Percentiles rank a stretch among this genome's conserved stretches.
Evolutionary conservation across 1,284 basidiomycete species (phyloP).

Genomic region (Ceratobasidium sp.): DNA sequence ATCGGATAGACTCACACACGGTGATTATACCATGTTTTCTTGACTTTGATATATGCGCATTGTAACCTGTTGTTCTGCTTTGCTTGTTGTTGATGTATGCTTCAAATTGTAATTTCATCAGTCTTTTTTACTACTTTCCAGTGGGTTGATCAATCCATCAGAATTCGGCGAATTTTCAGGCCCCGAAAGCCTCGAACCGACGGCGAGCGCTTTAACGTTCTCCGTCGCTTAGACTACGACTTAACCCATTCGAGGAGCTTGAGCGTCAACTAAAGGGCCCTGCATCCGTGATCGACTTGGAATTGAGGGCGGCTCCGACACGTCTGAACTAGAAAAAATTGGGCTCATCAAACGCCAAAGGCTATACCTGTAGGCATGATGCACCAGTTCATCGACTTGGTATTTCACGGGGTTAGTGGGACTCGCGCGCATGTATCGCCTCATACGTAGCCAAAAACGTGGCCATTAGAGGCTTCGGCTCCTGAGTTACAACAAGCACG

Average conservation of each 20-base stretch:
- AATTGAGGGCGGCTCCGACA: not conserved
- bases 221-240: too few relatives aligned
- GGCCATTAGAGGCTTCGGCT: not conserved
- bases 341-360: constrained; percentile 4
- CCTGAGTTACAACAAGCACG: not conserved
- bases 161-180: constrained; percentile 4
- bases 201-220: not conserved
- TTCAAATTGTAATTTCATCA: constrained; percentile 21
- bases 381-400: too few relatives aligned
- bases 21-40: constrained; percentile 33
- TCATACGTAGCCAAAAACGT: constrained; percentile 1
- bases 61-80: constrained; percentile 4
- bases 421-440: not conserved
- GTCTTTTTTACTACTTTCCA: constrained; percentile 1
- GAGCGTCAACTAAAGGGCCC: not conserved
- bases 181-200: not conserved
- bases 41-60: constrained; percentile 34
- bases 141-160: not conserved
- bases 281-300: not conserved
- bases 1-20: not conserved
- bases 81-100: constrained; percentile 14
- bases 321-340: not conserved
- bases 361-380: not conserved
- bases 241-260: constrained; percentile 12
- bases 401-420: not conserved